Evolutionary conservation across 768 basidiomycete genomes (phyloP).

Genomic region (Galerina marginata): DNA sequence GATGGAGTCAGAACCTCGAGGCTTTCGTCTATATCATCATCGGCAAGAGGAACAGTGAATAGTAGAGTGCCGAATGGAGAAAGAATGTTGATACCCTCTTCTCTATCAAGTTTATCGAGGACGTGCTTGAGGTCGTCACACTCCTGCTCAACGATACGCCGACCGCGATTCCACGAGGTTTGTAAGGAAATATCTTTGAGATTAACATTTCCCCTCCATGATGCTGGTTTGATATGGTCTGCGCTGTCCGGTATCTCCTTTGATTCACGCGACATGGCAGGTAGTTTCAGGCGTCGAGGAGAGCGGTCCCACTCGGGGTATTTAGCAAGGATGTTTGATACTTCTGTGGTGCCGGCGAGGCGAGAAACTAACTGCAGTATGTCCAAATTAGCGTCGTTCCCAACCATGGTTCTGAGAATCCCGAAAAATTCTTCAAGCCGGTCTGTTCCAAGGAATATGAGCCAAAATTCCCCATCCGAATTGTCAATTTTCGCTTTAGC

Average conservation of each 20-base stretch:
- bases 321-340: slow-evolving; percentile 39
- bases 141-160: slow-evolving; percentile 20
- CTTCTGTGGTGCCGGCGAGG: slow-evolving; percentile 35
- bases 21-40: slow-evolving; percentile 28
- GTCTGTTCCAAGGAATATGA: slow-evolving; percentile 45
- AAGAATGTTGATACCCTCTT: slow-evolving; percentile 15
- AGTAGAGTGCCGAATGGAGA: slow-evolving; percentile 20
- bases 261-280: slow-evolving; percentile 28
- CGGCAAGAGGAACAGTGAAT: slow-evolving; percentile 14
- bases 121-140: not conserved
- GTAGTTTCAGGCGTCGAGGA: slow-evolving; percentile 39
- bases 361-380: slow-evolving; percentile 32
- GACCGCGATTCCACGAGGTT: slow-evolving; percentile 37
- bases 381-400: slow-evolving; percentile 35
- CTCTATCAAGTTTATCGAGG: slow-evolving; percentile 7
- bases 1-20: slow-evolving; percentile 10
- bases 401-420: slow-evolving; percentile 38
- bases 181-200: slow-evolving; percentile 30
- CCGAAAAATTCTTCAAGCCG: slow-evolving; percentile 41
- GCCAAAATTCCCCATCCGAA: slow-evolving; percentile 35
- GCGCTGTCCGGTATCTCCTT: slow-evolving; percentile 23
- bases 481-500: slow-evolving; percentile 37
- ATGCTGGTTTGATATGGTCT: slow-evolving; percentile 43
- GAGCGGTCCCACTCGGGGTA: slow-evolving; percentile 44
- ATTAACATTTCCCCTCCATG: slow-evolving; percentile 37